Evolutionary conservation across 2,329 filamentous ascomycete species (phyloP).

Genomic region (Exophiala sp.): DNA sequence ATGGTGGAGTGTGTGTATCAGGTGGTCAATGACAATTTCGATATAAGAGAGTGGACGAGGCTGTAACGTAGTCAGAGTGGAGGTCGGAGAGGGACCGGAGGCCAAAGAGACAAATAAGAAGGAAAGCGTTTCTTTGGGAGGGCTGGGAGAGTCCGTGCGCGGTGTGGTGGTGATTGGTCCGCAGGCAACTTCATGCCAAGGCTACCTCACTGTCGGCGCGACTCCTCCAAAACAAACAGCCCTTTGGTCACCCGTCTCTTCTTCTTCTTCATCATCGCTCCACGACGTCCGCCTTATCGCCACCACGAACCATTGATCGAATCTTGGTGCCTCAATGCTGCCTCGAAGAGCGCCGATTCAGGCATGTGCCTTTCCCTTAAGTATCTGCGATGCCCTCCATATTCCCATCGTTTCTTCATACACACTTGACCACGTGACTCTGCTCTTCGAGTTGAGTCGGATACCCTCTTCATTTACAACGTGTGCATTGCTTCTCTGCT

Average conservation of each 20-base stretch:
- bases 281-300: background rate
- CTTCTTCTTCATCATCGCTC: background rate
- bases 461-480: background rate
- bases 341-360: no score
- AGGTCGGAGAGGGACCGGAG: no score
- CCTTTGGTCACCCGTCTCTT: background rate
- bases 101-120: no score
- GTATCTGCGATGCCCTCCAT: background rate
- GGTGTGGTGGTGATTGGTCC: background rate
- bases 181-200: constrained; percentile 1
- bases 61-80: no score
- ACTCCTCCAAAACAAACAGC: constrained; percentile 2
- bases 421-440: background rate
- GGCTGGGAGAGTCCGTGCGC: background rate
- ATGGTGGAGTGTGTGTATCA: no score
- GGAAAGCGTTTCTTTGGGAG: background rate
- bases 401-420: background rate
- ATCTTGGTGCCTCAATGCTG: no score
- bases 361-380: no score
- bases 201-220: background rate
- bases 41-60: no score
- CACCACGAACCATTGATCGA: background rate
- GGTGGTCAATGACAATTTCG: no score
- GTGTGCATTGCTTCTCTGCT: background rate
- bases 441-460: background rate